phyloP scores from a whole-genome alignment of 169 alveolate genomes.

The Neospora caninum region DNA sequence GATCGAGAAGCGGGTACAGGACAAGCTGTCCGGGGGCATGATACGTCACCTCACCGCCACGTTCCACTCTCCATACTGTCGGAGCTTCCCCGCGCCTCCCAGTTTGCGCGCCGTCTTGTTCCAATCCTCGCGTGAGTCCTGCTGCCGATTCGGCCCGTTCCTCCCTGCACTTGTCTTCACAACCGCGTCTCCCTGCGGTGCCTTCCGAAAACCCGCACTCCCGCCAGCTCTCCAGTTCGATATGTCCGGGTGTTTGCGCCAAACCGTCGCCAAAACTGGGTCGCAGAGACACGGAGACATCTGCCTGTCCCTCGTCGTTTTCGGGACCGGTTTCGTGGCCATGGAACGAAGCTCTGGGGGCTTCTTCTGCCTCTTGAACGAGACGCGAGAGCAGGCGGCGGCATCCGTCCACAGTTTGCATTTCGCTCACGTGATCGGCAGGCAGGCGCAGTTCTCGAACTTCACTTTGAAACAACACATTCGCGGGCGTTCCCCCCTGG shows the following conservation, averaged over 20 bases:
- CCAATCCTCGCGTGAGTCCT: slow-evolving; percentile 38
- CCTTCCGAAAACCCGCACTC: background rate
- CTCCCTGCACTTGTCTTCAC: slow-evolving; percentile 24
- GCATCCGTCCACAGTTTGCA: slow-evolving; percentile 64
- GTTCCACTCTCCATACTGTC: slow-evolving; percentile 73
- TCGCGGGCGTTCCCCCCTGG: slow-evolving; percentile 60
- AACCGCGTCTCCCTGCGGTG: background rate
- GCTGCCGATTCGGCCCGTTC: slow-evolving; percentile 57
- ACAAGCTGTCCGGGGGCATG: slow-evolving; percentile 82
- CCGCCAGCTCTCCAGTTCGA: no score
- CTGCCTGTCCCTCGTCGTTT: no score
- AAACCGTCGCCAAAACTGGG: no score
- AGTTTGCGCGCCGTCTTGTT: slow-evolving; percentile 15
- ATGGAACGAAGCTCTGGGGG: no score
- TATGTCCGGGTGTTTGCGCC: no score
- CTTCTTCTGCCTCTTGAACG: background rate
- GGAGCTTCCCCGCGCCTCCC: slow-evolving; percentile 20
- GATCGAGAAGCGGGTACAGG: slow-evolving; percentile 73
- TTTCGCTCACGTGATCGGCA: background rate
- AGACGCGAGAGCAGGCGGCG: slow-evolving; percentile 46
- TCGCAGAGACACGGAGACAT: no score
- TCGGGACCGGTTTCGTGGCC: no score
- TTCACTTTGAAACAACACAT: background rate
- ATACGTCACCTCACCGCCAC: slow-evolving; percentile 79
- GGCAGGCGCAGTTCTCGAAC: background rate